A percentile compares a stretch with the other conserved stretches of the same genome.
Evolutionary conservation across 129 eudicot species (phyloP).

Genomic region (Gnaphalium uliginosum): DNA sequence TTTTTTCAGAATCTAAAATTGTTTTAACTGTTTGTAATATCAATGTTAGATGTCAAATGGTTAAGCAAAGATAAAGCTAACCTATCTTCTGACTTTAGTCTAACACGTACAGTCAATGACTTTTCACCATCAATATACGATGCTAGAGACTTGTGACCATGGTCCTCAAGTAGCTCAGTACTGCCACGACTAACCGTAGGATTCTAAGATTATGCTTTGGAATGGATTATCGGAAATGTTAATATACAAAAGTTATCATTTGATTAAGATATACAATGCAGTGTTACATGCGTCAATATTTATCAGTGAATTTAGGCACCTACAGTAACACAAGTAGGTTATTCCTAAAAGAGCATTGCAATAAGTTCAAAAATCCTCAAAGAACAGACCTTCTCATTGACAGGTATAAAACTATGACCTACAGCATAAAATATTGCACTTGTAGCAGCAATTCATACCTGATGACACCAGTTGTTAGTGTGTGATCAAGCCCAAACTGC

Average conservation of each 20-base stretch:
- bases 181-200: conserved; percentile 14
- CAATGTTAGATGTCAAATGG: neutral
- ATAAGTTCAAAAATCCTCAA: neutral
- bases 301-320: neutral
- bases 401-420: conserved; percentile 6
- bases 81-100: neutral
- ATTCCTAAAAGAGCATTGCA: neutral
- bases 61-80: neutral
- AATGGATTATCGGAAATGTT: neutral
- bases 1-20: neutral
- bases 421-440: conserved; percentile 6
- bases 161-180: conserved; percentile 17
- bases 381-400: conserved; percentile 2
- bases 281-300: conserved; percentile 13
- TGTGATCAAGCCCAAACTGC: conserved; percentile 99
- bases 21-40: neutral
- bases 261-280: conserved; percentile 4
- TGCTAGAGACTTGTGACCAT: neutral
- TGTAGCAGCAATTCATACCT: conserved; percentile 51
- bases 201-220: neutral
- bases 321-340: neutral
- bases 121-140: conserved; percentile 18
- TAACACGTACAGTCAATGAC: neutral
- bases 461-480: conserved; percentile 98
- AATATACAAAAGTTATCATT: conserved; percentile 6